These are phyloP conservation scores for Amphibolis antarctica DNA, from an alignment of 106 monocot genomes.

Conservation along the genomic window DNA sequence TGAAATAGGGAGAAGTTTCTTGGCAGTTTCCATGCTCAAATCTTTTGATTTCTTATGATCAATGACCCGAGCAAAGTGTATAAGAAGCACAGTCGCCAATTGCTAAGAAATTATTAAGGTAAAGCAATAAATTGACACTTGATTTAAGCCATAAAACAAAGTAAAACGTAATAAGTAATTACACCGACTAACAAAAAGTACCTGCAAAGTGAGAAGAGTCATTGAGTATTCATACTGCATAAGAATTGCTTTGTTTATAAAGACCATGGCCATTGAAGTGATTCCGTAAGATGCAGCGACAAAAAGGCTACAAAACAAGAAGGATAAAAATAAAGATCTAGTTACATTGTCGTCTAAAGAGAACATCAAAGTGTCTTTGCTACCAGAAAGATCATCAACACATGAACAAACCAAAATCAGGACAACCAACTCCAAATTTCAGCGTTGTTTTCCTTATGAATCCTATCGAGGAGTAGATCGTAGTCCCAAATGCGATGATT, in stretches of 20 bases:
- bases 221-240: constrained; percentile 94
- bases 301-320: constrained; percentile 36
- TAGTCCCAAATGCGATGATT: too few relatives aligned
- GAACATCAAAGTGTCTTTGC: not conserved
- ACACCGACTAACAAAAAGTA: constrained; percentile 13
- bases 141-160: not conserved
- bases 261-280: constrained; percentile 97
- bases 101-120: constrained; percentile 34
- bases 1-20: constrained; percentile 84
- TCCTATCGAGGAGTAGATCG: too few relatives aligned
- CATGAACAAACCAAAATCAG: too few relatives aligned
- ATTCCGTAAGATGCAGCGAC: constrained; percentile 78
- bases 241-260: constrained; percentile 94
- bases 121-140: not conserved
- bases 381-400: too few relatives aligned
- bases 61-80: constrained; percentile 45
- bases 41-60: constrained; percentile 52
- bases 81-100: constrained; percentile 58
- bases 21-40: constrained; percentile 49
- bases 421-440: too few relatives aligned
- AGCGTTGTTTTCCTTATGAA: too few relatives aligned
- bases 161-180: not conserved
- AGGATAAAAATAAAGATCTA: not conserved
- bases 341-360: not conserved
- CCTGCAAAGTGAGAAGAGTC: constrained; percentile 91